Evolutionary conservation across 2,329 filamentous ascomycete species (phyloP).

Genomic region (Capronia coronata): DNA sequence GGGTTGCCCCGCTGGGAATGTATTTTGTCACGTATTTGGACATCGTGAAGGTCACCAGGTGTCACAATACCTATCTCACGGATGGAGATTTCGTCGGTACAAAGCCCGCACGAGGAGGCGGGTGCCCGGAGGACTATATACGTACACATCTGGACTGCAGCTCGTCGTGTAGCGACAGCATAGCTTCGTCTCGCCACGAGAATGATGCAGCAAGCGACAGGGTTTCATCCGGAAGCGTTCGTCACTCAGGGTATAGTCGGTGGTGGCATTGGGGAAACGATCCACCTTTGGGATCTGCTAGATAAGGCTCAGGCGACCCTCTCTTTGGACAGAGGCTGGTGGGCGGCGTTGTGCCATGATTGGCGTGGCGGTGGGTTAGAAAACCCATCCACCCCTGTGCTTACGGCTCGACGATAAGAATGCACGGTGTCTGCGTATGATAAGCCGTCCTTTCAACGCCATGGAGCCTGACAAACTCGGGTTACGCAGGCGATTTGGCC

Average conservation of each 20-base stretch:
- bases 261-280: neutral
- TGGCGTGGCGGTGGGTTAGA: neutral
- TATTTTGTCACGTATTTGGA: slow-evolving; percentile 30
- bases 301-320: slow-evolving; percentile 13
- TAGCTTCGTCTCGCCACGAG: neutral
- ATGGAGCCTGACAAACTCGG: too few species aligned
- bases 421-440: neutral
- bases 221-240: neutral
- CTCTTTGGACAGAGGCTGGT: slow-evolving; percentile 8
- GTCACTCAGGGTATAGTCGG: neutral
- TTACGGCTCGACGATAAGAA: slow-evolving; percentile 9
- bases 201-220: neutral
- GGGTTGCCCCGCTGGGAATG: slow-evolving; percentile 33
- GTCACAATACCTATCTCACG: neutral
- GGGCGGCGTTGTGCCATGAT: neutral
- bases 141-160: neutral
- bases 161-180: neutral
- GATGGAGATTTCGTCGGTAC: neutral
- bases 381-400: neutral
- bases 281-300: slow-evolving; percentile 7
- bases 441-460: neutral
- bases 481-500: neutral
- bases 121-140: neutral
- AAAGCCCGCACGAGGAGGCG: neutral
- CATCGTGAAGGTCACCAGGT: slow-evolving; percentile 9